These are phyloP conservation scores for Botrytis byssoidea DNA, from an alignment of 2,329 filamentous ascomycete genomes.

Conservation along the genomic window DNA sequence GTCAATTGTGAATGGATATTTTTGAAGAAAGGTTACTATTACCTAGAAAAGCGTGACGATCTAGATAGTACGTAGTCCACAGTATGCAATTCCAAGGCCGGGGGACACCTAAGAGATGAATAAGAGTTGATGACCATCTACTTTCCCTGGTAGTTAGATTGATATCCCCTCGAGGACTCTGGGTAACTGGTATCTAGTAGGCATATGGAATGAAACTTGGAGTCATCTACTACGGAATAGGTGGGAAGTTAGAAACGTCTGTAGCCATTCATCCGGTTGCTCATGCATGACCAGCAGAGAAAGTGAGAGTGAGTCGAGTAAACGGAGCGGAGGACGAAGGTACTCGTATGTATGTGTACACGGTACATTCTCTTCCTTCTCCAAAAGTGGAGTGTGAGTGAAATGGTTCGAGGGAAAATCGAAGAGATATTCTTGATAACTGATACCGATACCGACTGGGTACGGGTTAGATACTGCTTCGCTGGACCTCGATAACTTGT, in stretches of 20 bases:
- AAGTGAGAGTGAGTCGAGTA: neutral
- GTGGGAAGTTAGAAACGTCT: neutral
- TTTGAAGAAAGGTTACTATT: neutral
- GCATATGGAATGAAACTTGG: neutral
- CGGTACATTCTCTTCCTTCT: neutral
- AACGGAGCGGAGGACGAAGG: too few relatives aligned
- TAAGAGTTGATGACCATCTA: neutral
- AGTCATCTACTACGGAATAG: neutral
- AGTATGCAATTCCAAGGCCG: neutral
- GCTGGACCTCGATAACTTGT: neutral
- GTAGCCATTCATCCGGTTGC: neutral
- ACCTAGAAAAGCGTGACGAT: neutral
- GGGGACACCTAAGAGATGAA: neutral
- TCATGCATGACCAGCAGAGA: neutral
- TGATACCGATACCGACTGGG: neutral
- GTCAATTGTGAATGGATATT: neutral
- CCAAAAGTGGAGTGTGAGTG: neutral
- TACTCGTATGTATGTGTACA: neutral
- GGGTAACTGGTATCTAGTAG: neutral
- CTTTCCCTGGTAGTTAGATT: neutral
- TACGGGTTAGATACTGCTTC: neutral
- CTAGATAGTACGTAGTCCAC: neutral
- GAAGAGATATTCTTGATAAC: neutral
- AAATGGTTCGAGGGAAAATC: neutral
- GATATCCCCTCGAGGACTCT: neutral